Evolutionary conservation across 2,329 filamentous ascomycete genomes (phyloP), one percentile per base, ranked within the genome.

Genomic region (Apiospora sp.): DNA sequence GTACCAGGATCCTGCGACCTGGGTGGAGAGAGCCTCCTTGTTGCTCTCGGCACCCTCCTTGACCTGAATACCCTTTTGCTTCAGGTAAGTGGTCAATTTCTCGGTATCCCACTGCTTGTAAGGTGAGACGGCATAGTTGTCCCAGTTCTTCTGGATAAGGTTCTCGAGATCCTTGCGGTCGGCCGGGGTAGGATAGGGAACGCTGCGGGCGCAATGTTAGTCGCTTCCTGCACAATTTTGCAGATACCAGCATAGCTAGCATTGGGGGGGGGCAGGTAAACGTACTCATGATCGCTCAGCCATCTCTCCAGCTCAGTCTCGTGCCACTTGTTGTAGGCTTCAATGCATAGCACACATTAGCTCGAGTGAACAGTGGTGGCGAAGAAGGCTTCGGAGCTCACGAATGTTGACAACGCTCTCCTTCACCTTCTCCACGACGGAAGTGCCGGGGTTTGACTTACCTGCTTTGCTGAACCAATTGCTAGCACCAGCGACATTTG

Each of bases 291-390:
- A 93, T 68, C 67, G 67, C 44, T 34, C 69, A 99, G 91, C 96
- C 96, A 99, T 79, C 95, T 91, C 86, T 99, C 96, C 43, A 99
- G 91, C 88, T 99, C 96, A 30, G 94, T 97, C 87, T 98, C 92
- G 79, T 98, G 96, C 96, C 96, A 99, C 83, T 96, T 98, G 86
- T 98, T 98, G 88, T 98, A 98, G 22, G 92, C 96, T 98, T 80
- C 68, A 77, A 75, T 73, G 80, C 75, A 73, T 72, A 70, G 61
- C 71, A 75, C 74, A 82, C 76, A 72, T n/a, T 44, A 24, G 54
- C 68, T 27, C 12, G 10, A 34, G 8, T 8, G 22, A 24, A 43
- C 19, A 12, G 12, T 4, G 12, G 4, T 37, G 30, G 27, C 12
- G 30, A 19, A 37, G 22, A 34, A 61, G 54, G 24, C 34, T 34